phyloP scores from a whole-genome alignment of 306 rosid species.

The Geum urbanum region DNA sequence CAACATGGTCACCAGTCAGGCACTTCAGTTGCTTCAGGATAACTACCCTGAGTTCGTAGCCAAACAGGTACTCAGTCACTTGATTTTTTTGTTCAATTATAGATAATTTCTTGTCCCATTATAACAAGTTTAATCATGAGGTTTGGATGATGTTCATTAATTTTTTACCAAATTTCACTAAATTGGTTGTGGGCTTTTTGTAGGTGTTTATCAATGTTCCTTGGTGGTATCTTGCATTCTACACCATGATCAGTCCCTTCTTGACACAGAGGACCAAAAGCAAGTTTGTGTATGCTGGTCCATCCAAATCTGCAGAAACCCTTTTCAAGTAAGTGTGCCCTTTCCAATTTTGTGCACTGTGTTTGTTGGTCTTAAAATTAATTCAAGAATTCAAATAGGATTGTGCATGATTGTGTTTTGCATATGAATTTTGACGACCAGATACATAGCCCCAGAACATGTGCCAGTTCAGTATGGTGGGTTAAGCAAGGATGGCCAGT shows the following conservation, averaged over 20 bases:
- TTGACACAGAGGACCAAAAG: conserved; percentile 68
- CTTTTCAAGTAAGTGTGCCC: conserved; percentile 51
- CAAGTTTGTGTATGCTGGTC: conserved; percentile 86
- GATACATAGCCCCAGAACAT: conserved; percentile 74
- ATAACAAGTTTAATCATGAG: not conserved
- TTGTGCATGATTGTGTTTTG: not conserved
- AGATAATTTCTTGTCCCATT: not conserved
- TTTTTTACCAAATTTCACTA: not conserved
- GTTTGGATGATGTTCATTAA: not conserved
- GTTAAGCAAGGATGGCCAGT: conserved; percentile 66
- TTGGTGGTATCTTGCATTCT: conserved; percentile 56
- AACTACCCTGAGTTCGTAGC: conserved; percentile 60
- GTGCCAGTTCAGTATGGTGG: conserved; percentile 93
- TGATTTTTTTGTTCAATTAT: not conserved
- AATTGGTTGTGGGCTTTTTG: not conserved
- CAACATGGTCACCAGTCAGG: conserved; percentile 41
- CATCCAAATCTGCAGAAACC: conserved; percentile 72
- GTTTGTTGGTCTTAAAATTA: not conserved
- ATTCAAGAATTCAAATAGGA: not conserved
- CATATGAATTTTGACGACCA: conserved; percentile 12
- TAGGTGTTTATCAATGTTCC: conserved; percentile 50
- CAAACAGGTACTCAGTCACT: conserved; percentile 37
- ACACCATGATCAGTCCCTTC: conserved; percentile 50
- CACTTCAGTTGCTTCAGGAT: conserved; percentile 52
- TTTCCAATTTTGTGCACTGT: too few relatives aligned